Evolutionary conservation across 2,329 filamentous ascomycete species (phyloP).

Genomic region (Uncinocarpus reesii): DNA sequence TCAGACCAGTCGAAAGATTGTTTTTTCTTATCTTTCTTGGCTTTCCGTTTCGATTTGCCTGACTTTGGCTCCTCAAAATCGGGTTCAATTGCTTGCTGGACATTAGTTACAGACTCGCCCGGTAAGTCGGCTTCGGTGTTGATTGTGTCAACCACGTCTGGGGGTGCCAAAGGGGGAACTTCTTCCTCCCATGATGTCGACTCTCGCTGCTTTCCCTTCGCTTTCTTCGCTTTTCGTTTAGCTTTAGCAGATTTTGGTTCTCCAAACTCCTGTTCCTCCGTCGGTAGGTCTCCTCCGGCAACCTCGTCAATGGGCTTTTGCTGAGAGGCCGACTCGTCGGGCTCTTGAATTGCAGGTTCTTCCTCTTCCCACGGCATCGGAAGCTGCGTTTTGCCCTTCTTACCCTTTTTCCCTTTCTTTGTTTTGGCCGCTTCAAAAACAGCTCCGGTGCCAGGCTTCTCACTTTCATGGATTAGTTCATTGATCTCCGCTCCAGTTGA

Average conservation of each 20-base stretch:
- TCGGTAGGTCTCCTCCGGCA: conserved; percentile 11
- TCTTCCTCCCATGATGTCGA: conserved; percentile 12
- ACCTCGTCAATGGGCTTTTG: not conserved
- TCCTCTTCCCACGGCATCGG: conserved; percentile 1
- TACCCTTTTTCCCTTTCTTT: conserved; percentile 3
- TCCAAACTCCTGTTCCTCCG: conserved; percentile 16
- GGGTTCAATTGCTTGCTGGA: conserved; percentile 14
- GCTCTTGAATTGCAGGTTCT: not conserved
- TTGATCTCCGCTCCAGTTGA: not conserved
- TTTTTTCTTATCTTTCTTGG: conserved; percentile 38
- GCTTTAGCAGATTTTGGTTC: conserved; percentile 17
- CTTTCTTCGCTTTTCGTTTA: conserved; percentile 33
- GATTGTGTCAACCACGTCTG: not conserved
- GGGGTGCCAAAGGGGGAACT: not conserved
- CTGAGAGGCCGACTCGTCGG: not conserved
- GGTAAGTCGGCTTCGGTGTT: not conserved
- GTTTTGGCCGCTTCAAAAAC: not conserved
- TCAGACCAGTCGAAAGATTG: conserved; percentile 16
- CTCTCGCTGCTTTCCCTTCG: conserved; percentile 30
- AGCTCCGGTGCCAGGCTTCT: not conserved
- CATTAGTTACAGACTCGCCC: conserved; percentile 2
- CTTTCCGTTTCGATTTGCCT: conserved; percentile 37
- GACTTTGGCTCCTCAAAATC: conserved; percentile 26
- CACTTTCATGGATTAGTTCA: not conserved
- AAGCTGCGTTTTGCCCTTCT: conserved; percentile 4